These are phyloP conservation scores for Hymenoscyphus infarciens DNA, from an alignment of 2,329 filamentous ascomycete genomes.

Conservation along the genomic window DNA sequence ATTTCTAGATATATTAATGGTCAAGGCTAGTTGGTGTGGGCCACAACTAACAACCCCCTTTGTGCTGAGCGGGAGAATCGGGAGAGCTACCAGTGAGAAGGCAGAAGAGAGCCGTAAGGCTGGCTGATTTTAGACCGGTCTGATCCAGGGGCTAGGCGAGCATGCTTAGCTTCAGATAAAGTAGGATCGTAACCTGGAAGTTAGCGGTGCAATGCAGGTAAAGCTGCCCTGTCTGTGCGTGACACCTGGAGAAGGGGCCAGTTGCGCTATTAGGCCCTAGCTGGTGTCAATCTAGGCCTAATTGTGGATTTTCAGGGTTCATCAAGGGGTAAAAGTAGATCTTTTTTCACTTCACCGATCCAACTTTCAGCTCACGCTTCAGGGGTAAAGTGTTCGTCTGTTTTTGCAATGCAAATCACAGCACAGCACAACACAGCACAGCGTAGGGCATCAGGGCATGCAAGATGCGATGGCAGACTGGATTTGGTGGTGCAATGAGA, in stretches of 20 bases:
- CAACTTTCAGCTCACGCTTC: background rate
- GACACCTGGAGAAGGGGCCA: background rate
- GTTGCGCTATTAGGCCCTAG: background rate
- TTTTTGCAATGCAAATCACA: background rate
- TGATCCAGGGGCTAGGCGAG: background rate
- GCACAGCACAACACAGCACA: background rate
- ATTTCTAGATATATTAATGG: background rate
- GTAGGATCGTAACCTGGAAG: background rate
- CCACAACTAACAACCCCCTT: background rate
- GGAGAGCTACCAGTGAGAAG: background rate
- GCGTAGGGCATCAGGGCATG: background rate
- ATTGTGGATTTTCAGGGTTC: slow-evolving; percentile 1
- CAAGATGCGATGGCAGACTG: background rate
- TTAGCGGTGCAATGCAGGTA: background rate
- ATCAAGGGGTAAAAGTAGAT: background rate
- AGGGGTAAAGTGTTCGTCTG: background rate
- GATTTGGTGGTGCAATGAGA: background rate
- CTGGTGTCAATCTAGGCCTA: background rate
- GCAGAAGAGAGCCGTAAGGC: background rate
- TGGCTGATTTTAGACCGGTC: background rate
- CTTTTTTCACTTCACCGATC: background rate
- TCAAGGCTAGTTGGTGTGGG: background rate
- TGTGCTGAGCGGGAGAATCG: background rate
- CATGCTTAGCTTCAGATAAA: background rate
- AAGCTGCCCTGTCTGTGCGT: slow-evolving; percentile 1